Evolutionary conservation across 2,329 filamentous ascomycete species (phyloP), one percentile per base, ranked within the genome.

Genomic region (Penicillium sclerotiorum): DNA sequence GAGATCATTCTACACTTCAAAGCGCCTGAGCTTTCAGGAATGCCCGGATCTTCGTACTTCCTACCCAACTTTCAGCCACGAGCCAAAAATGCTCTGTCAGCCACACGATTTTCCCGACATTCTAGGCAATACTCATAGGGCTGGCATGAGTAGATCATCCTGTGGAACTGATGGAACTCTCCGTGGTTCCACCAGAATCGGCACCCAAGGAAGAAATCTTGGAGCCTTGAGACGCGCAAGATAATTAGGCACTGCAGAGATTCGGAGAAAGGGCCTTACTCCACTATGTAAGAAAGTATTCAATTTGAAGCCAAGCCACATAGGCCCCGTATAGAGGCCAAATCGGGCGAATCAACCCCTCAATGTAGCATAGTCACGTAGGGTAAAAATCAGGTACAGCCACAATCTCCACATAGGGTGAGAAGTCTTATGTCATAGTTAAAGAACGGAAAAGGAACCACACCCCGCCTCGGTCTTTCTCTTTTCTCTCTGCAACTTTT

Each of bases 341-440:
- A 36, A 30, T 20, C 13, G 11, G 33, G 43, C 12, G 25, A 9
- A 9, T 13, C 12, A n/a, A 22, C 17, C 17, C 17, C 33, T 27
- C 15, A 27, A 37, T 28, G 15, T 38, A 27, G 23, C 17, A 28
- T 21, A 27, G 35, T 32, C 15, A n/a, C 15, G 12, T 21, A 37
- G 23, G 25, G 33, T 27, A 27, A 27, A 46, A 46, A 20, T 46
- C 35, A 43, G 32, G 36, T 40, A 50, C 47, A 53, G 47, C 50
- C 53, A 56, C 53, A 53, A 38, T 17, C 42, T 33, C 25, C 22
- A n/a, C 35, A 22, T 18, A 28, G 36, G 21, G 39, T 30, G 35
- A 43, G 36, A 45, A 49, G 58, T 61, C 57, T 61, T 61, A 61
- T 61, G 58, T 61, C 57, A 61, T 59, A 59, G 50, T 33, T 52